Evolutionary conservation across 1,284 basidiomycete genomes (phyloP).

Genomic region (Austroboletus niveus): DNA sequence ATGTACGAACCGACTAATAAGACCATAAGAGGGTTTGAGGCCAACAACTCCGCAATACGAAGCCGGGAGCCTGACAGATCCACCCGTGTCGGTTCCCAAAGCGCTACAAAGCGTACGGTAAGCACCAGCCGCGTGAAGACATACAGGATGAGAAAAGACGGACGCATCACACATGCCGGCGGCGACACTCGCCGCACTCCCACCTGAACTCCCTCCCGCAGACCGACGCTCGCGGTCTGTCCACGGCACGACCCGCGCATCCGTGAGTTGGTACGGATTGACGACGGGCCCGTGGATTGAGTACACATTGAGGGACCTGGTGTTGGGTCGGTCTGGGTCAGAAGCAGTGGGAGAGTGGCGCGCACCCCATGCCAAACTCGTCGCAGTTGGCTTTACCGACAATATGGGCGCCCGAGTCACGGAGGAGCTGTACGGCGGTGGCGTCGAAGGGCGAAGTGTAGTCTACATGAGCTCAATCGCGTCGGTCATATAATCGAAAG

Average conservation of each 20-base stretch:
- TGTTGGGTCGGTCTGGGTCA: not conserved
- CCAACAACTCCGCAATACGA: conserved; percentile 93
- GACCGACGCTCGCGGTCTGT: conserved; percentile 49
- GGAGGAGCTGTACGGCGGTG: conserved; percentile 72
- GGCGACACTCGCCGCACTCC: conserved; percentile 80
- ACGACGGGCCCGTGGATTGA: conserved; percentile 73
- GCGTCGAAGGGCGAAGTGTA: conserved; percentile 87
- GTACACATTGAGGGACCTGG: conserved; percentile 72
- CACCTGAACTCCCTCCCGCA: conserved; percentile 83
- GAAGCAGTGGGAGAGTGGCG: conserved; percentile 5
- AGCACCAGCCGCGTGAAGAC: conserved; percentile 5
- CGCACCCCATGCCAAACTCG: conserved; percentile 97
- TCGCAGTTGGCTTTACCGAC: conserved; percentile 94
- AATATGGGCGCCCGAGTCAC: conserved; percentile 67
- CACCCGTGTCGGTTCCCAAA: conserved; percentile 93
- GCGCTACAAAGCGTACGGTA: conserved; percentile 51
- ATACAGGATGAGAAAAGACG: conserved; percentile 30
- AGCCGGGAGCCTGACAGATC: conserved; percentile 89
- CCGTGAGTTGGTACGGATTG: conserved; percentile 59
- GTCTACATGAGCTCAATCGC: conserved; percentile 37
- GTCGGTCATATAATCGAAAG: not conserved
- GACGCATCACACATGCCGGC: conserved; percentile 79
- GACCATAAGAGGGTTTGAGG: conserved; percentile 92
- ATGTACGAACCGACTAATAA: conserved; percentile 72
- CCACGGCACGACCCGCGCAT: conserved; percentile 21